These are phyloP conservation scores for Sequoia sempervirens DNA, from an alignment of 75 land plant species.

Conservation along the genomic window DNA sequence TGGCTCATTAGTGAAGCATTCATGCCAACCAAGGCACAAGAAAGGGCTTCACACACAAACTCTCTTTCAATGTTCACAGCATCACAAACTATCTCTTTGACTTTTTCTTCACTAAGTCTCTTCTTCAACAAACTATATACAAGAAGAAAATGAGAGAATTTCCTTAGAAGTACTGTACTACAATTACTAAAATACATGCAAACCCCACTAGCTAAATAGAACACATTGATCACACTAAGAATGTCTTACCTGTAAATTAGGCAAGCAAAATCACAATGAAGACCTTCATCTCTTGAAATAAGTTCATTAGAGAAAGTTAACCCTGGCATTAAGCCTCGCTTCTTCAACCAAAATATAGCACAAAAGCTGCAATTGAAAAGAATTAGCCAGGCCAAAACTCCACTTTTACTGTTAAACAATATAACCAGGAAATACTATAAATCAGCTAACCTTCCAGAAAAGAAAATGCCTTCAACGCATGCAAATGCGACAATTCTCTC, in stretches of 20 bases:
- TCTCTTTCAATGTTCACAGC: constrained; percentile 80
- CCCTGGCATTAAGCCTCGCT: constrained; percentile 83
- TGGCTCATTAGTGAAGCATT: constrained; percentile 67
- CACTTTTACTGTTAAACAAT: background rate
- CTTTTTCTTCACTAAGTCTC: constrained; percentile 34
- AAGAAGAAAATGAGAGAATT: background rate
- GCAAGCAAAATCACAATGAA: constrained; percentile 92
- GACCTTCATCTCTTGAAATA: constrained; percentile 81
- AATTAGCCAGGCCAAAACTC: background rate
- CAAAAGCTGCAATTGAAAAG: constrained; percentile 51
- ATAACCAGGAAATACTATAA: background rate
- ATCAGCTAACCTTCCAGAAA: constrained; percentile 68
- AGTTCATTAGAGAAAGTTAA: constrained; percentile 79
- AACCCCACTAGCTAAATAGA: constrained; percentile 2
- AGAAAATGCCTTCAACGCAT: constrained; percentile 90
- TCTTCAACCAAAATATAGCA: constrained; percentile 82
- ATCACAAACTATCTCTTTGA: constrained; percentile 55
- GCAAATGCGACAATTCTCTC: constrained; percentile 90
- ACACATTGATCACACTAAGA: background rate
- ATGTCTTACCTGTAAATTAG: constrained; percentile 55
- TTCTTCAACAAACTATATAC: constrained; percentile 44
- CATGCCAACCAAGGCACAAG: constrained; percentile 85
- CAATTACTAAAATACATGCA: background rate
- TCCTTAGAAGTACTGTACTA: background rate
- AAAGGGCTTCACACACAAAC: constrained; percentile 86